Conservation (phyloP, 768 basidiomycete species). For the Mrakia gelida region DNA sequence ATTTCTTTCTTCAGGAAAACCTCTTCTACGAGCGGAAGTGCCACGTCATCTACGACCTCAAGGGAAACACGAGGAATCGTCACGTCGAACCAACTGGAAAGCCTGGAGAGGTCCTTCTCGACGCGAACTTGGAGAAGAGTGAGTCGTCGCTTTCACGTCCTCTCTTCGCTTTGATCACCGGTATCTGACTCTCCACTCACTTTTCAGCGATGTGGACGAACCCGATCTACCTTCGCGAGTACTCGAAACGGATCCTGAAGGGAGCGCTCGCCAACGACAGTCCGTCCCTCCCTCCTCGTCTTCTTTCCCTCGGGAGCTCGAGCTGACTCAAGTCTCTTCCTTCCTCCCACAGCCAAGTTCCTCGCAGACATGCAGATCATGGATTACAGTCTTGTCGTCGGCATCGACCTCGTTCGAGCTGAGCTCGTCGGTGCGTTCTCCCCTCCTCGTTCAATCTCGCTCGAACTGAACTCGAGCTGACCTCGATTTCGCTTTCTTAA, state of each 20-base stretch:
- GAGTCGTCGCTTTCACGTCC: background rate
- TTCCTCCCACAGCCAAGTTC: slow-evolving; percentile 23
- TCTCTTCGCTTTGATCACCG: background rate
- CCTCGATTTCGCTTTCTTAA: slow-evolving; percentile 46
- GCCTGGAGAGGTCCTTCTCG: slow-evolving; percentile 88
- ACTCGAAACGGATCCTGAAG: slow-evolving; percentile 85
- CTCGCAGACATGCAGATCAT: slow-evolving; percentile 52
- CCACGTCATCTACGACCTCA: slow-evolving; percentile 91
- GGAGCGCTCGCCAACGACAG: slow-evolving; percentile 89
- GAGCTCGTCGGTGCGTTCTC: slow-evolving; percentile 53
- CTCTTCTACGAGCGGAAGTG: slow-evolving; percentile 84
- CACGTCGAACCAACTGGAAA: slow-evolving; percentile 85
- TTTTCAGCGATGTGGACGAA: slow-evolving; percentile 45
- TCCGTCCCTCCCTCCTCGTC: slow-evolving; percentile 29
- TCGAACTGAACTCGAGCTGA: background rate
- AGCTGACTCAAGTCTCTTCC: background rate
- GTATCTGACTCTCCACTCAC: background rate
- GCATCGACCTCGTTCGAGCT: slow-evolving; percentile 80
- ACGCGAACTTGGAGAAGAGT: slow-evolving; percentile 95
- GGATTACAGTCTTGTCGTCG: slow-evolving; percentile 94
- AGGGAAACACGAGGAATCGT: slow-evolving; percentile 90
- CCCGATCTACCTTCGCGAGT: slow-evolving; percentile 93
- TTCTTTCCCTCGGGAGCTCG: background rate
- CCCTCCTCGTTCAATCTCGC: background rate
- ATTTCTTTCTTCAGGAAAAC: slow-evolving; percentile 53